Evolutionary conservation across 352 stramenopile species (phyloP), one percentile per base, ranked within the genome.

Genomic region (Phytophthora colocasiae): DNA sequence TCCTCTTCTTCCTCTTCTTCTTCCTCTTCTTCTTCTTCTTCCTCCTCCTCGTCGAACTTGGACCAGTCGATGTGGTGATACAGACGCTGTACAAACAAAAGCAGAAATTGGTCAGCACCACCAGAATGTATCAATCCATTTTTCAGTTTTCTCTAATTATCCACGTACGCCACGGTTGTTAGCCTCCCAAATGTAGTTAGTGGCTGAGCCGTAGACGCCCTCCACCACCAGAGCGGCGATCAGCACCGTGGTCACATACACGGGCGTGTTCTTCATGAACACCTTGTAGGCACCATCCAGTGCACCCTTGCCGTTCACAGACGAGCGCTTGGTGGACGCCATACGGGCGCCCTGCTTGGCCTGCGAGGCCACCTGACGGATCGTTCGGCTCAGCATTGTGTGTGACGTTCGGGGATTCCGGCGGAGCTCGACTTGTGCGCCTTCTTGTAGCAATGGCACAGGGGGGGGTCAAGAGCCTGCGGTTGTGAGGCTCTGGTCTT

Each of bases 11-110:
- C 71, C 19, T 71, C 63, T 34, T 71, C 67, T 19, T 69, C 66
- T 29, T 73, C 57, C 46, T 82, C 78, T 52, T 90, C 75, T n/a
- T 85, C 80, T 41, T 91, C 77, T 58, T 93, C 87, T 41, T 95
- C 87, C 2, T 96, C 87, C 52, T 93, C 84, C 58, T 89, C 81
- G 70, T 90, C 89, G 75, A 96, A 96, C 69, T 94, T 78, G 34
- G 75, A 83, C 87, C 87, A 96, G 80, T 94, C 87, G 32, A 96
- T 87, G 81, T 96, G 87, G 71, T 96, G 84, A 74, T 94, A 96
- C 79, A 96, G 71, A 51, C 87, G 83, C 85, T 94, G 50, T 1
- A 45, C 22, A 6, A 52, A 22, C 45, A 49, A 11, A 51, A 53
- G 34, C 22, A 60, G 22, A 32, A 15, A 34, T 38, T 36, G 17